A percentile compares a stretch with the other conserved stretches of the same genome.
phyloP scores from a whole-genome alignment of 371 early-diverging fungal species.

The Rhizomucor pusillus region DNA sequence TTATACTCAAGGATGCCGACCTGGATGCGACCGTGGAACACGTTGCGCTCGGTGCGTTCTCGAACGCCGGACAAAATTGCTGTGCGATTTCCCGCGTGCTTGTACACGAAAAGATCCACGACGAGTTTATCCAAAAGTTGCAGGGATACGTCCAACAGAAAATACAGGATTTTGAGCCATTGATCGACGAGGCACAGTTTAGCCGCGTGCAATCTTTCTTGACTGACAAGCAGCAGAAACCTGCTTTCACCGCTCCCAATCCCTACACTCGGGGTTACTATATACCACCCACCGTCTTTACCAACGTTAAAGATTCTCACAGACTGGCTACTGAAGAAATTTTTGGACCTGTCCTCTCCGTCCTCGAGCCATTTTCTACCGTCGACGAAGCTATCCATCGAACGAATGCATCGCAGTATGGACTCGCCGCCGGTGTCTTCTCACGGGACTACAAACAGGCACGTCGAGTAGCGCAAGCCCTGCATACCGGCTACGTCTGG shows the following conservation, averaged over 20 bases:
- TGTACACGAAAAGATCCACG: conserved; percentile 69
- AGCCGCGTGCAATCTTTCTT: conserved; percentile 55
- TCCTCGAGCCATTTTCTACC: conserved; percentile 65
- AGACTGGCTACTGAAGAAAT: conserved; percentile 79
- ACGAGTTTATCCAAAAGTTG: conserved; percentile 58
- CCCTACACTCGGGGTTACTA: conserved; percentile 55
- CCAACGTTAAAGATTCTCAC: conserved; percentile 49
- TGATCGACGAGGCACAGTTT: conserved; percentile 75
- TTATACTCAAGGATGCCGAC: conserved; percentile 80
- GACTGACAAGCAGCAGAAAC: not conserved
- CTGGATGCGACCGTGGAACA: conserved; percentile 63
- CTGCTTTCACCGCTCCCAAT: conserved; percentile 6
- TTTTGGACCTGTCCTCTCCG: conserved; percentile 81
- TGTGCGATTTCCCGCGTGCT: conserved; percentile 81
- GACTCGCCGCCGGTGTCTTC: conserved; percentile 80
- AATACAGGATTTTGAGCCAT: conserved; percentile 37
- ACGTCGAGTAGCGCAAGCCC: conserved; percentile 53
- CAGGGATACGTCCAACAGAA: conserved; percentile 33
- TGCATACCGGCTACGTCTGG: conserved; percentile 42
- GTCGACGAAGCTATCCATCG: conserved; percentile 66
- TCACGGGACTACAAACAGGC: conserved; percentile 62
- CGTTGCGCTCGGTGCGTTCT: conserved; percentile 66
- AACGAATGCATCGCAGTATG: conserved; percentile 76
- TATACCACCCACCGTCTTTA: conserved; percentile 68
- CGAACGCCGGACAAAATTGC: conserved; percentile 87